phyloP scores from a whole-genome alignment of 345 rosid genomes.

The Populus nigra region DNA sequence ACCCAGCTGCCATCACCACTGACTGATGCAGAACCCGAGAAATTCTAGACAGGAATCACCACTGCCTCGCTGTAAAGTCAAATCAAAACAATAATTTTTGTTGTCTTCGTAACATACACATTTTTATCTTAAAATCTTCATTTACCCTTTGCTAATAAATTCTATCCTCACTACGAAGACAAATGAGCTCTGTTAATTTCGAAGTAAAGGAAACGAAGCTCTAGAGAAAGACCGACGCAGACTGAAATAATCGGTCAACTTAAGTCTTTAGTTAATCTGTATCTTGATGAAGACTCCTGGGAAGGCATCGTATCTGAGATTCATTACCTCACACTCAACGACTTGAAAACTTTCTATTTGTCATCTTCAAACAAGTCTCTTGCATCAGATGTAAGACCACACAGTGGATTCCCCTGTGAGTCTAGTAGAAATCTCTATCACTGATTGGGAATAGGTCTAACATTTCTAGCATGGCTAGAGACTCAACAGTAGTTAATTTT shows the following conservation, averaged over 20 bases:
- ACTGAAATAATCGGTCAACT: not conserved
- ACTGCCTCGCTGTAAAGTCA: slow-evolving; percentile 51
- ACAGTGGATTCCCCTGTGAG: slow-evolving; percentile 27
- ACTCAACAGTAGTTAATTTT: not conserved
- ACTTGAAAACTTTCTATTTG: not conserved
- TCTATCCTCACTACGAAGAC: no score
- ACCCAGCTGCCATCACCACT: slow-evolving; percentile 76
- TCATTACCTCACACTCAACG: slow-evolving; percentile 16
- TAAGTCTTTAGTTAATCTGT: not conserved
- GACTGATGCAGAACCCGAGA: slow-evolving; percentile 63
- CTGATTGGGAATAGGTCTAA: slow-evolving; percentile 18
- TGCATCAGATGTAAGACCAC: not conserved
- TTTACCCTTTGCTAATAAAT: slow-evolving; percentile 46
- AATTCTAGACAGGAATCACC: slow-evolving; percentile 74
- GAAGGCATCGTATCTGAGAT: not conserved
- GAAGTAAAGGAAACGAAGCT: no score
- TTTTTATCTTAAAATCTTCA: not conserved
- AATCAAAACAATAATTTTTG: not conserved
- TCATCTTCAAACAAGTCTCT: slow-evolving; percentile 7
- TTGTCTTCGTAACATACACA: not conserved
- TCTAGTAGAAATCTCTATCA: not conserved
- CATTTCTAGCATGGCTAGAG: slow-evolving; percentile 29
- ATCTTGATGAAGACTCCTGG: not conserved
- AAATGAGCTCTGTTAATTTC: no score
- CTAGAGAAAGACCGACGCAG: no score